Percentiles rank a stretch among this genome's conserved stretches.
Evolutionary conservation across 2,329 filamentous ascomycete species (phyloP).

Genomic region (Periconia digitata): DNA sequence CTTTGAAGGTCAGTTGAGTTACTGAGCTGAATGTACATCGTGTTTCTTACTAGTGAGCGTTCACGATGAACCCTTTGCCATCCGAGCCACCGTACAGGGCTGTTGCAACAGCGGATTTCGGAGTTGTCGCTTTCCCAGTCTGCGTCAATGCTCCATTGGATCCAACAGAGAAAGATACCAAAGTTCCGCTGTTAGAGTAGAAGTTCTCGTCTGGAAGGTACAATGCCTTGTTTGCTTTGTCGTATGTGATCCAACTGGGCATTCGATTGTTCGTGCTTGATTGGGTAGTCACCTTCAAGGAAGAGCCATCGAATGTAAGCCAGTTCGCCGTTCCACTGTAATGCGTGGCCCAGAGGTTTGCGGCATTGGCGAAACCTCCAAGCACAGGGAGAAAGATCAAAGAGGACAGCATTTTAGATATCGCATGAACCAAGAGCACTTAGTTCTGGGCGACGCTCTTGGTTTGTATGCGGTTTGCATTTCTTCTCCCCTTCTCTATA

Average conservation of each 20-base stretch:
- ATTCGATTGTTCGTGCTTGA: constrained; percentile 24
- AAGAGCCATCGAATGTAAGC: constrained; percentile 25
- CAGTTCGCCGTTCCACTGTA: constrained; percentile 34
- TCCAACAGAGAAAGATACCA: constrained; percentile 27
- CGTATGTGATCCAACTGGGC: constrained; percentile 37
- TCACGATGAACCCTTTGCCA: constrained; percentile 33
- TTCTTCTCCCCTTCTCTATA: constrained; percentile 1
- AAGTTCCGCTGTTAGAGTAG: constrained; percentile 12
- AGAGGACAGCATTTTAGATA: constrained; percentile 24
- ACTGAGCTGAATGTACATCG: background rate
- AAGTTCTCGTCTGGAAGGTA: constrained; percentile 34
- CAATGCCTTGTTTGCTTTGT: constrained; percentile 23
- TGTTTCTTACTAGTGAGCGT: constrained; percentile 36
- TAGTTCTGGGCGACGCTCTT: constrained; percentile 1
- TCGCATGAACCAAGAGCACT: background rate
- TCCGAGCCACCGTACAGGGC: constrained; percentile 32
- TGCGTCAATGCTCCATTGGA: constrained; percentile 25
- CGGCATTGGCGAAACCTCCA: constrained; percentile 24
- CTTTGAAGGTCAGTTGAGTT: constrained; percentile 10
- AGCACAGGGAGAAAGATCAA: constrained; percentile 28
- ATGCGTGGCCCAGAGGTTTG: constrained; percentile 33
- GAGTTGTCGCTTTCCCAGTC: constrained; percentile 25
- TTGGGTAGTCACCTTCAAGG: constrained; percentile 22
- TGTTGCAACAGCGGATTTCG: constrained; percentile 27
- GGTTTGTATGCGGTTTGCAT: constrained; percentile 5